Evolutionary conservation across 495 filamentous ascomycete genomes (phyloP).

Genomic region (Neurospora sublineolata): DNA sequence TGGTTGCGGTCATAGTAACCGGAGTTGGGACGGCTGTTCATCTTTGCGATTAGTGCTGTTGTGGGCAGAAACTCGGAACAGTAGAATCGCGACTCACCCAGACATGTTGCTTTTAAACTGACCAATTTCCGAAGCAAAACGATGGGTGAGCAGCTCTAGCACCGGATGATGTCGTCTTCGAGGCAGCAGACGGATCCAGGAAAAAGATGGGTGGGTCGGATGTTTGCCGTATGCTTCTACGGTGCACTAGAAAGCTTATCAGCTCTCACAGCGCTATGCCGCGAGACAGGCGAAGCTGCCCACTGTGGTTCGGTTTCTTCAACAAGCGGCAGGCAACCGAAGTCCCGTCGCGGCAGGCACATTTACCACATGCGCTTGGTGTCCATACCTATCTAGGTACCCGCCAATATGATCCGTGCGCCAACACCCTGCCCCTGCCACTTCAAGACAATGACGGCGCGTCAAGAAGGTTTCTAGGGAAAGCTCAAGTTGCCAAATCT

Average conservation of each 20-base stretch:
- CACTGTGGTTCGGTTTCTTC: background rate
- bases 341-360: background rate
- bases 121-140: background rate
- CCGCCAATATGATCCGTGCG: background rate
- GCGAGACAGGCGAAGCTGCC: background rate
- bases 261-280: background rate
- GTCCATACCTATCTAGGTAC: background rate
- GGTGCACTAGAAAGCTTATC: background rate
- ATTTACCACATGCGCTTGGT: background rate
- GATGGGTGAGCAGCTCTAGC: background rate
- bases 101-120: slow-evolving; percentile 8
- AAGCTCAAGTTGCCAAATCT: background rate
- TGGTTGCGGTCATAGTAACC: slow-evolving; percentile 85
- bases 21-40: slow-evolving; percentile 26
- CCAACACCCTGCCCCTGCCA: background rate
- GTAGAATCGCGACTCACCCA: slow-evolving; percentile 4
- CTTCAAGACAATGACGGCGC: background rate
- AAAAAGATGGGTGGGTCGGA: slow-evolving; percentile 6
- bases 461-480: background rate
- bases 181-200: background rate
- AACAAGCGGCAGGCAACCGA: background rate
- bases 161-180: background rate
- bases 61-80: background rate
- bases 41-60: background rate
- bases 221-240: slow-evolving; percentile 1